These are phyloP conservation scores for Penicillium cosmopolitanum DNA, from an alignment of 495 filamentous ascomycete species.

Conservation along the genomic window DNA sequence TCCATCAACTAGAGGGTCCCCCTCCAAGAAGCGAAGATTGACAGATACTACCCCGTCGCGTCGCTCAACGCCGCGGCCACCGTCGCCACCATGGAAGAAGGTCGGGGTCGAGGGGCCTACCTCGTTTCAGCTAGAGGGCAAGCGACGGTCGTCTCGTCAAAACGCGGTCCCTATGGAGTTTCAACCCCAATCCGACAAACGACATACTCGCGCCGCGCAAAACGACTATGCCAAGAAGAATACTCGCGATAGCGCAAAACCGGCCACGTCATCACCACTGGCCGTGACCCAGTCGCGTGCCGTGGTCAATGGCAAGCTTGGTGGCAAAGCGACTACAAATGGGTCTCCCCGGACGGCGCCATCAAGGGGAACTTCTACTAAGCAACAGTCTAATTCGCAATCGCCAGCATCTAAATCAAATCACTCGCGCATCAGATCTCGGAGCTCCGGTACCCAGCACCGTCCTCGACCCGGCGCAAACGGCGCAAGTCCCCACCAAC, in stretches of 20 bases:
- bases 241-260: constrained; percentile 25
- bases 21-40: constrained; percentile 76
- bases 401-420: constrained; percentile 35
- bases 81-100: constrained; percentile 94
- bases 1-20: constrained; percentile 50
- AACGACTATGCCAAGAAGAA: constrained; percentile 33
- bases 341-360: constrained; percentile 36
- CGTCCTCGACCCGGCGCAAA: constrained; percentile 25
- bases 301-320: constrained; percentile 36
- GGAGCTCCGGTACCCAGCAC: constrained; percentile 31
- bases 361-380: constrained; percentile 28
- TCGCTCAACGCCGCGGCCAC: constrained; percentile 53
- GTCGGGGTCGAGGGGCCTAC: constrained; percentile 84
- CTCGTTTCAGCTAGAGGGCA: constrained; percentile 78
- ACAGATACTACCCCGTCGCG: constrained; percentile 49
- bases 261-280: constrained; percentile 39
- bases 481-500: constrained; percentile 28
- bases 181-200: constrained; percentile 67
- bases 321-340: constrained; percentile 37
- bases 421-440: constrained; percentile 39
- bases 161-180: constrained; percentile 74
- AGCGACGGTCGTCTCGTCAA: constrained; percentile 82
- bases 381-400: constrained; percentile 33
- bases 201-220: constrained; percentile 53
- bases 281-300: constrained; percentile 38